phyloP scores from a whole-genome alignment of 768 basidiomycete genomes.

The Inosperma sp. region DNA sequence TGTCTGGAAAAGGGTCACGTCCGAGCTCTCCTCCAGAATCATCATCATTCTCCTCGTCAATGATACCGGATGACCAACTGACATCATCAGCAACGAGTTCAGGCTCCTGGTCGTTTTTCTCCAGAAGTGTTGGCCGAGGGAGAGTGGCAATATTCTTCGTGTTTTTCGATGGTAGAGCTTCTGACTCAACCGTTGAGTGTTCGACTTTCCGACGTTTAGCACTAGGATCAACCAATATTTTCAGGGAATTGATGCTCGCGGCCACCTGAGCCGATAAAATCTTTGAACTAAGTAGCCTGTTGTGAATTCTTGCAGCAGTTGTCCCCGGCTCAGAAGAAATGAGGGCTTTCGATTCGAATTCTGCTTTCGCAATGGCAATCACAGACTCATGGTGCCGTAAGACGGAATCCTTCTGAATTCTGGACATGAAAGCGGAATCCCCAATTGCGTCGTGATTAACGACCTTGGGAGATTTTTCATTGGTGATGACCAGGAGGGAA shows the following conservation, averaged over 20 bases:
- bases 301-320: slow-evolving; percentile 56
- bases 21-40: no score
- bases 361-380: slow-evolving; percentile 39
- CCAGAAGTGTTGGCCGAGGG: background rate
- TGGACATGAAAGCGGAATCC: slow-evolving; percentile 61
- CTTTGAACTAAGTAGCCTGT: slow-evolving; percentile 73
- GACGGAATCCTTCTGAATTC: slow-evolving; percentile 66
- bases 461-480: slow-evolving; percentile 36
- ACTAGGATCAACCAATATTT: slow-evolving; percentile 32
- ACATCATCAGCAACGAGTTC: slow-evolving; percentile 29
- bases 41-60: slow-evolving; percentile 28
- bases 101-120: background rate
- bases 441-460: slow-evolving; percentile 57
- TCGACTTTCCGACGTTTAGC: slow-evolving; percentile 16
- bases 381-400: slow-evolving; percentile 49
- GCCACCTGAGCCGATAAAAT: slow-evolving; percentile 57
- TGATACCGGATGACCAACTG: slow-evolving; percentile 57
- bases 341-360: slow-evolving; percentile 37
- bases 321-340: slow-evolving; percentile 38
- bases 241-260: slow-evolving; percentile 47
- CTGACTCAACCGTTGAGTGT: background rate
- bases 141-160: slow-evolving; percentile 18
- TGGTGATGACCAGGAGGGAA: slow-evolving; percentile 2
- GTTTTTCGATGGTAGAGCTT: slow-evolving; percentile 22
- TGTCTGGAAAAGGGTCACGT: no score